A percentile compares a stretch with the other conserved stretches of the same genome.
These are phyloP conservation scores for Byssothecium circinans DNA, from an alignment of 2,329 filamentous ascomycete species.

Conservation along the genomic window DNA sequence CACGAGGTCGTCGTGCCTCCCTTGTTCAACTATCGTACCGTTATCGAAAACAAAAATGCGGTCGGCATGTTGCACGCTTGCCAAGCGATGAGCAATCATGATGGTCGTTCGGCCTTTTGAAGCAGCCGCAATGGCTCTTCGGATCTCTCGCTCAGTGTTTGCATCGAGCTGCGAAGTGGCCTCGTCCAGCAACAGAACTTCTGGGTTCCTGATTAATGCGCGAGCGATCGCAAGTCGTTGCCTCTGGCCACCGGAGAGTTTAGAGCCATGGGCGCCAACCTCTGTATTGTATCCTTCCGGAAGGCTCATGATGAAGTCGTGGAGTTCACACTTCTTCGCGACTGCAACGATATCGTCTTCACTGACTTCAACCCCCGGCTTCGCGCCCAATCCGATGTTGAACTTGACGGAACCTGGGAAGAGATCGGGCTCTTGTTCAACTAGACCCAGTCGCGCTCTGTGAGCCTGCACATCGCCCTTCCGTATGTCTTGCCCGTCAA, in stretches of 20 bases:
- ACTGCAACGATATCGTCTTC: constrained; percentile 37
- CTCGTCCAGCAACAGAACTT: constrained; percentile 52
- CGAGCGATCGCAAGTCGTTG: constrained; percentile 52
- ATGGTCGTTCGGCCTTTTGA: constrained; percentile 61
- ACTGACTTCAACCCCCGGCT: constrained; percentile 25
- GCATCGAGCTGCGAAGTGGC: constrained; percentile 52
- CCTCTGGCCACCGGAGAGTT: constrained; percentile 50
- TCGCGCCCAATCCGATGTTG: constrained; percentile 48
- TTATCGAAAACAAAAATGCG: constrained; percentile 78
- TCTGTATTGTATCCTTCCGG: constrained; percentile 53
- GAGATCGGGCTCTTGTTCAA: constrained; percentile 51
- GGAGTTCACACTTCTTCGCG: constrained; percentile 48
- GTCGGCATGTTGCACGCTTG: constrained; percentile 77
- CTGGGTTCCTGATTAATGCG: constrained; percentile 50
- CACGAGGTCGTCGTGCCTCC: constrained; percentile 64
- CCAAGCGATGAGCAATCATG: constrained; percentile 75
- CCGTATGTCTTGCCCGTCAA: constrained; percentile 48
- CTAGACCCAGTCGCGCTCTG: constrained; percentile 46
- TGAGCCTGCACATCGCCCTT: constrained; percentile 40
- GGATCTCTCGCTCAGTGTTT: constrained; percentile 48
- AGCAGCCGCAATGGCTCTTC: constrained; percentile 46
- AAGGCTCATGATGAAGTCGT: constrained; percentile 51
- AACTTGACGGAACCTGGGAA: constrained; percentile 49
- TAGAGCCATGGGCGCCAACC: constrained; percentile 47
- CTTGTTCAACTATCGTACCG: constrained; percentile 62